phyloP scores from a whole-genome alignment of 1,284 basidiomycete genomes.

The Mycena citricolor region DNA sequence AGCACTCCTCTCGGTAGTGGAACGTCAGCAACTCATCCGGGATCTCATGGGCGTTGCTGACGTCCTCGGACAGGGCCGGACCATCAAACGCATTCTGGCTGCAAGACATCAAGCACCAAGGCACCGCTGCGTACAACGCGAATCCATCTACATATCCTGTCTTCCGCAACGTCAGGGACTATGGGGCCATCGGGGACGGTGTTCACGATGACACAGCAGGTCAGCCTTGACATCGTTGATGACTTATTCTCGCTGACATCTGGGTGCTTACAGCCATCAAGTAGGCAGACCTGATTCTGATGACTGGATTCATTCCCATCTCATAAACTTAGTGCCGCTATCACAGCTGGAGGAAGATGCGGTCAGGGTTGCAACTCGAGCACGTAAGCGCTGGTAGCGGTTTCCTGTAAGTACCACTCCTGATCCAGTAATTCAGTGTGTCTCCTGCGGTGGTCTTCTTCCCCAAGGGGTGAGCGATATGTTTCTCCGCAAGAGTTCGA shows the following conservation, averaged over 20 bases:
- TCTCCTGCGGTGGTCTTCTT: constrained; percentile 46
- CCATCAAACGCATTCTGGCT: constrained; percentile 63
- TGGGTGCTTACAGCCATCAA: constrained; percentile 60
- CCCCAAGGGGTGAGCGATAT: constrained; percentile 25
- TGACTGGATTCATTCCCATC: constrained; percentile 28
- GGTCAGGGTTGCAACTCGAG: constrained; percentile 29
- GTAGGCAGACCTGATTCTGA: constrained; percentile 27
- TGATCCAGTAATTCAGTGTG: constrained; percentile 5
- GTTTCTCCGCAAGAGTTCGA: constrained; percentile 36
- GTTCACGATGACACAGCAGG: constrained; percentile 53
- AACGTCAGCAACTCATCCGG: no score
- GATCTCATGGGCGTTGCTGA: no score
- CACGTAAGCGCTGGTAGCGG: constrained; percentile 6
- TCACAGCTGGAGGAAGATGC: constrained; percentile 48
- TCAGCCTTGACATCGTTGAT: no score
- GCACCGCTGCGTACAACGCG: constrained; percentile 50
- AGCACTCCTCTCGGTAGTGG: constrained; percentile 11
- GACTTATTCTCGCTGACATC: background rate
- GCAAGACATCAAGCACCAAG: constrained; percentile 67
- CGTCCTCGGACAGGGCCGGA: constrained; percentile 11
- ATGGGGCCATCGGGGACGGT: constrained; percentile 43
- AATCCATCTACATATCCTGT: constrained; percentile 50
- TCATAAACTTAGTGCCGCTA: constrained; percentile 40
- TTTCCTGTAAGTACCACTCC: constrained; percentile 27
- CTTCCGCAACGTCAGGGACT: constrained; percentile 61